Conservation (phyloP, 2,329 filamentous ascomycete genomes). For the Pseudogymnoascus pannorum region DNA sequence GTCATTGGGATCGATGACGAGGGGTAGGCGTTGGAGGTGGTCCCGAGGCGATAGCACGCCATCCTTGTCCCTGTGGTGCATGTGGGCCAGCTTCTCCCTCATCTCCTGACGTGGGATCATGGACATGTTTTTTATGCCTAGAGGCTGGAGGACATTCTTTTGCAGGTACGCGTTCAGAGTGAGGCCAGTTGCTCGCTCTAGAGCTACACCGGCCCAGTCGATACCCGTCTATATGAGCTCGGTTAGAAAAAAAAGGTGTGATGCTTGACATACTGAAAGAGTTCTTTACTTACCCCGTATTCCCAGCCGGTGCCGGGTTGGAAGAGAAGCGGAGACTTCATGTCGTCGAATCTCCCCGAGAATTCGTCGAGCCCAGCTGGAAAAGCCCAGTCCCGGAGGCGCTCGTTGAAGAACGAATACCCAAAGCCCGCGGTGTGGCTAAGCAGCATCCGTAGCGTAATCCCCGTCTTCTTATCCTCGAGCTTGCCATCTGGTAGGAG, state of each 20-base stretch:
- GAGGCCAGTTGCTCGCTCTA: constrained; percentile 9
- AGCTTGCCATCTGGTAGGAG: constrained; percentile 33
- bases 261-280: no score
- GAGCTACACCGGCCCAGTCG: constrained; percentile 39
- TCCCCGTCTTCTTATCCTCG: constrained; percentile 37
- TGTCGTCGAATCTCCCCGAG: constrained; percentile 18
- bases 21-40: constrained; percentile 15
- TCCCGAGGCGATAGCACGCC: constrained; percentile 27
- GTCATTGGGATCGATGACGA: constrained; percentile 11
- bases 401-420: constrained; percentile 48
- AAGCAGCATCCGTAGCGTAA: constrained; percentile 52
- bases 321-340: constrained; percentile 40
- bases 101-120: constrained; percentile 37
- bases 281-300: background rate
- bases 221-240: constrained; percentile 23
- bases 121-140: constrained; percentile 19
- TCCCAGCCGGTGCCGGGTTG: constrained; percentile 53
- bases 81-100: constrained; percentile 46
- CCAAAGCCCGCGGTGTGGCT: constrained; percentile 49
- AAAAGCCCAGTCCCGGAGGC: constrained; percentile 41
- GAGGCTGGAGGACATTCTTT: constrained; percentile 12
- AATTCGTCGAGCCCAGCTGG: constrained; percentile 28
- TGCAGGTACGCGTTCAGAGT: constrained; percentile 12
- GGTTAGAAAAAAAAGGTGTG: no score
- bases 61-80: constrained; percentile 43